phyloP scores from a whole-genome alignment of 257 asterid species.

The Solanum commersonii region DNA sequence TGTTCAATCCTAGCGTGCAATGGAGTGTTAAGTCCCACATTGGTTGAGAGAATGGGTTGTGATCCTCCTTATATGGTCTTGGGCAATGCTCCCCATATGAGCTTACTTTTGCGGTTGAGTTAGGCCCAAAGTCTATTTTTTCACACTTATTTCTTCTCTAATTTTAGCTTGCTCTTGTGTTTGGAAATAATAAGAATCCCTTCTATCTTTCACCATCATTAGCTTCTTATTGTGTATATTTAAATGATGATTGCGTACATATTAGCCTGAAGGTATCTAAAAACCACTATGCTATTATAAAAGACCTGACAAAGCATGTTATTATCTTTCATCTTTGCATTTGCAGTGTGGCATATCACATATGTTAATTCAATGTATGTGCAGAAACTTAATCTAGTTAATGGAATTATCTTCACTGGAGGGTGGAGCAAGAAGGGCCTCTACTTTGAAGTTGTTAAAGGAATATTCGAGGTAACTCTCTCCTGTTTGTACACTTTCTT shows the following conservation, averaged over 20 bases:
- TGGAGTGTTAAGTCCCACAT: neutral
- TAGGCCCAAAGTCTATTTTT: neutral
- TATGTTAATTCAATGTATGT: slow-evolving; percentile 7
- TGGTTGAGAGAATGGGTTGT: neutral
- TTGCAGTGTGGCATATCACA: neutral
- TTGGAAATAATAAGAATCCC: neutral
- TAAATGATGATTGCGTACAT: neutral
- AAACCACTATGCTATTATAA: neutral
- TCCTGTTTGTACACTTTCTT: neutral
- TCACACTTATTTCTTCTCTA: neutral
- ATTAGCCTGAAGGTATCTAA: neutral
- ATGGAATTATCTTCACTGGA: slow-evolving; percentile 92
- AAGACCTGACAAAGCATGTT: neutral
- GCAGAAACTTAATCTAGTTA: slow-evolving; percentile 89
- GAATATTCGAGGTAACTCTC: slow-evolving; percentile 59
- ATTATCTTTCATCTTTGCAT: neutral
- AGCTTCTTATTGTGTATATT: neutral
- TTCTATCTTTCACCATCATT: neutral
- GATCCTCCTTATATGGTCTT: neutral
- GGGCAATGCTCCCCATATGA: neutral
- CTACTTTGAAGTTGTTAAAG: slow-evolving; percentile 51
- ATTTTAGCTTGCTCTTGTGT: neutral
- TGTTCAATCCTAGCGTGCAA: neutral
- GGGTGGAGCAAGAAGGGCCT: slow-evolving; percentile 75
- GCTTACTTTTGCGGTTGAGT: neutral